Evolutionary conservation across 2,329 filamentous ascomycete species (phyloP).

Genomic region (Cercospora beticola): DNA sequence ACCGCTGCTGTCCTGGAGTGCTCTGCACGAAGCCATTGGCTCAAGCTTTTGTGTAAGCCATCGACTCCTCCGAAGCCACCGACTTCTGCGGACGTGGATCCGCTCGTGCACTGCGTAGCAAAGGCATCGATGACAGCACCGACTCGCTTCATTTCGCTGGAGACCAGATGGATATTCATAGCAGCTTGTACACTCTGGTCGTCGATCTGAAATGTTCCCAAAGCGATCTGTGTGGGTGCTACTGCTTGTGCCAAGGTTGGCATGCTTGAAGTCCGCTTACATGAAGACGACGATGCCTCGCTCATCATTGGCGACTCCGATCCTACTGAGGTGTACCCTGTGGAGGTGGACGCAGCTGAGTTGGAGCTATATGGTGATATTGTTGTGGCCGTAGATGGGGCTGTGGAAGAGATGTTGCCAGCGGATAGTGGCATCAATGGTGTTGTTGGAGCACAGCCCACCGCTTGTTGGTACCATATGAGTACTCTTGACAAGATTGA

Average conservation of each 20-base stretch:
- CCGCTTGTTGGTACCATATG: slow-evolving; percentile 1
- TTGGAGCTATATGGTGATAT: background rate
- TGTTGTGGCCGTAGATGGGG: background rate
- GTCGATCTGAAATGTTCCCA: background rate
- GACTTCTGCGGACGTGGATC: background rate
- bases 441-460: background rate
- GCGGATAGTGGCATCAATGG: background rate
- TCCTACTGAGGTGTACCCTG: background rate
- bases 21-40: background rate
- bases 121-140: background rate
- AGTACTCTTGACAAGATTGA: background rate
- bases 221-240: background rate
- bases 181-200: background rate
- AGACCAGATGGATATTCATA: background rate
- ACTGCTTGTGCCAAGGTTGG: background rate
- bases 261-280: background rate
- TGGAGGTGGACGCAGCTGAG: background rate
- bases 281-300: background rate
- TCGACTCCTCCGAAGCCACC: background rate
- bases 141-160: background rate
- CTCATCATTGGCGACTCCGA: background rate
- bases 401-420: background rate
- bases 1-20: background rate
- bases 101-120: background rate
- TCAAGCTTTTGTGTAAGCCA: background rate